Evolutionary conservation across 768 basidiomycete genomes (phyloP).

Genomic region (Panaeolus papilionaceus): DNA sequence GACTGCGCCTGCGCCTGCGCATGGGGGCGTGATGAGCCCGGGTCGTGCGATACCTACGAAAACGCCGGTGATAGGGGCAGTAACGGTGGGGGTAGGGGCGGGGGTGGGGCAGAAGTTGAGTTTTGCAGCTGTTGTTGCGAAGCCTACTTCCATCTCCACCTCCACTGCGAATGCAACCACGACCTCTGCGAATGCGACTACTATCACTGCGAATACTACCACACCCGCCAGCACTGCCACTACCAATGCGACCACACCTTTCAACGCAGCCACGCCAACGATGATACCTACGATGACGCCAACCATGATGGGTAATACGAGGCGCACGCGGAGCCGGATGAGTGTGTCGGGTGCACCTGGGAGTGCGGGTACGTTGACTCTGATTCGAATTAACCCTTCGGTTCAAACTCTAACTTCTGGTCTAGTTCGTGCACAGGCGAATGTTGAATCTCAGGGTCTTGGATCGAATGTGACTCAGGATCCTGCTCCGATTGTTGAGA

Average conservation of each 20-base stretch:
- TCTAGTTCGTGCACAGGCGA: too few relatives aligned
- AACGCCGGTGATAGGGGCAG: too few relatives aligned
- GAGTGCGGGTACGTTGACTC: not conserved
- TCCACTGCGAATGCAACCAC: not conserved
- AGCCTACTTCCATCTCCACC: too few relatives aligned
- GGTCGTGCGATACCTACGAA: too few relatives aligned
- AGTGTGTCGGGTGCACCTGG: not conserved
- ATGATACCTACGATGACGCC: not conserved
- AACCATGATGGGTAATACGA: not conserved
- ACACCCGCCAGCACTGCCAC: not conserved
- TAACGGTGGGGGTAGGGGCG: too few relatives aligned
- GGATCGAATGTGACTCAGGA: too few relatives aligned
- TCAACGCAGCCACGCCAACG: not conserved
- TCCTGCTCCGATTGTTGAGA: not conserved
- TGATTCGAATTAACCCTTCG: too few relatives aligned
- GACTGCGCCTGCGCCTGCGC: too few relatives aligned
- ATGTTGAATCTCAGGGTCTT: too few relatives aligned
- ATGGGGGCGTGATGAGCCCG: not conserved
- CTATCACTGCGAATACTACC: not conserved
- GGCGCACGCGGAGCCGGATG: not conserved
- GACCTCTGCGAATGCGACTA: not conserved
- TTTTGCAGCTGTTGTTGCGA: too few relatives aligned
- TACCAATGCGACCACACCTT: not conserved
- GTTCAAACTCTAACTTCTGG: too few relatives aligned
- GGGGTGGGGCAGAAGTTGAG: too few relatives aligned